Evolutionary conservation across 768 basidiomycete genomes (phyloP), one percentile per base, ranked within the genome.

Genomic region (Collybiopsis luxurians): DNA sequence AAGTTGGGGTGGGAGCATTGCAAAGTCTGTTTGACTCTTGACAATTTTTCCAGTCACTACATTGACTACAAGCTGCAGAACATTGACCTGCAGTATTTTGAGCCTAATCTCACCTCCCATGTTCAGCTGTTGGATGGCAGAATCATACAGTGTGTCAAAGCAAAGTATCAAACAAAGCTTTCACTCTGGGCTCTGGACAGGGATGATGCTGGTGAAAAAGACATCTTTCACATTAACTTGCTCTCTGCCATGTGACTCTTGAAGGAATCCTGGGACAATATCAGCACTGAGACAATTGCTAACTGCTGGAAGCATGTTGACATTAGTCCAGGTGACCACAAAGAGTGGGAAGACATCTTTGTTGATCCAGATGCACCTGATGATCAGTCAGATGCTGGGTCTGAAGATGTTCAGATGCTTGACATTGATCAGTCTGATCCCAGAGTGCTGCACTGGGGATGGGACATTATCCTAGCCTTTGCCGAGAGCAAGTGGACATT

Each of bases 41-140:
- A 69, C 54, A 67, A 68, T 48, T 71, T 71, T 53, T 52, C 57
- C 2, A 64, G 59, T 1, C 68, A 69, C 52, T 24, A 40, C 24
- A 53, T 64, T 31, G 48, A 30, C 26, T 62, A 65, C 30, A 26
- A 59, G 5, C 67, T 62, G 3, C 61, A 53, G 9, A 67, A 66
- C 46, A 59, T 68, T 55, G 47, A 43, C 21, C 15, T 70, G n/a
- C 57, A 60, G 46, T 57, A 56, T 28, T 66, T 70, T 30, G 40
- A 49, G 26, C 61, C 68, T 11, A 71, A 69, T 52, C 48, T 71
- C 19, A 72, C 66, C 4, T 55, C 67, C 2, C 64, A 59, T 48
- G 53, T 72, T 40, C 69, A 72, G 55, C 67, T 64, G 12, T 56
- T 57, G 39, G 66, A 71, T 49, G 57, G 59, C 10, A 68, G 67